These are phyloP conservation scores for Ceratocystis smalleyi DNA, from an alignment of 2,329 filamentous ascomycete genomes.

Conservation along the genomic window DNA sequence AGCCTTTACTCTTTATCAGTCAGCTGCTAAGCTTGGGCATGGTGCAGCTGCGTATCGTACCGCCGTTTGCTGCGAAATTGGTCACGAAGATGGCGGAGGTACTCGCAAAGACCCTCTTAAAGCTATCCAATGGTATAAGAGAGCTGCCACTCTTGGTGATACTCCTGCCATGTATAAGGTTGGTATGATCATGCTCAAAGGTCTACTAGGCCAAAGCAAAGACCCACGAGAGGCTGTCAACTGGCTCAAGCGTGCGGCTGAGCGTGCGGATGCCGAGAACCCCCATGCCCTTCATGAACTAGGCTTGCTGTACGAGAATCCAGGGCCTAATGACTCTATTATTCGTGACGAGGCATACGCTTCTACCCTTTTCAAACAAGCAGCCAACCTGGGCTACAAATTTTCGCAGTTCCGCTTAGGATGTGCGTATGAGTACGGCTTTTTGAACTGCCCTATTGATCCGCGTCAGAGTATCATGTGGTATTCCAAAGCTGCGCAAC, in stretches of 20 bases:
- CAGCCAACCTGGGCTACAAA: conserved; percentile 81
- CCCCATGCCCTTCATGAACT: conserved; percentile 91
- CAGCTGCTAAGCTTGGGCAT: conserved; percentile 79
- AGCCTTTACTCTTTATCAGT: conserved; percentile 85
- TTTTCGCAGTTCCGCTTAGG: conserved; percentile 86
- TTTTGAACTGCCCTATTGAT: conserved; percentile 69
- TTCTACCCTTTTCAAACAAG: conserved; percentile 65
- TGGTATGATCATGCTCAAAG: conserved; percentile 89
- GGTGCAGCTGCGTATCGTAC: conserved; percentile 80
- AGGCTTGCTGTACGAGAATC: conserved; percentile 48
- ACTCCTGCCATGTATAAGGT: conserved; percentile 96
- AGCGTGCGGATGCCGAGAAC: conserved; percentile 74
- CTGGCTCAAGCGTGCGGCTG: conserved; percentile 87
- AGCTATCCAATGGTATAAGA: conserved; percentile 96
- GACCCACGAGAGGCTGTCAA: conserved; percentile 75
- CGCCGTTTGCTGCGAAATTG: conserved; percentile 93
- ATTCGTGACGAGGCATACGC: conserved; percentile 72
- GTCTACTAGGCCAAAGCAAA: conserved; percentile 69
- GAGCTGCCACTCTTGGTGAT: conserved; percentile 78
- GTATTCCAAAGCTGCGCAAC: conserved; percentile 81
- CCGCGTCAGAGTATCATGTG: conserved; percentile 74
- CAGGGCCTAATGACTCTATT: conserved; percentile 53
- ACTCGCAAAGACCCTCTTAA: conserved; percentile 83
- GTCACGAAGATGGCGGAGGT: conserved; percentile 82
- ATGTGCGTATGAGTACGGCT: conserved; percentile 75